Conservation (phyloP, 129 eudicot species). For the carrot (Daucus carota) region DNA sequence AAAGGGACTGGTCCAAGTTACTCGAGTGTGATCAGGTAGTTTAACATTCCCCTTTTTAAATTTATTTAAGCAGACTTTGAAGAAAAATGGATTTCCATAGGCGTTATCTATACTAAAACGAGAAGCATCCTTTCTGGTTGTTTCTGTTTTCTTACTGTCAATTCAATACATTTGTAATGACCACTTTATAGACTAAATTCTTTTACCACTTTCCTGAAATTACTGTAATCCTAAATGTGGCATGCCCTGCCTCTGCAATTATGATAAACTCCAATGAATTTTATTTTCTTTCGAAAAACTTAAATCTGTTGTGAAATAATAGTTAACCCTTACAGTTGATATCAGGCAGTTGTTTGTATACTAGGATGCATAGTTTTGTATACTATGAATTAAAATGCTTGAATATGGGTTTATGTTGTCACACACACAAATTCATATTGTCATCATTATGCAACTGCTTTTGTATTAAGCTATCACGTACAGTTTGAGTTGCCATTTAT, state of each 20-base stretch:
- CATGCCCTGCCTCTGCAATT: neutral
- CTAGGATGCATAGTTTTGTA: neutral
- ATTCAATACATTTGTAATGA: neutral
- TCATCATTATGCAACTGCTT: neutral
- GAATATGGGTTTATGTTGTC: neutral
- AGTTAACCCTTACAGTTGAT: neutral
- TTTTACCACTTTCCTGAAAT: neutral
- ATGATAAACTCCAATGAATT: neutral
- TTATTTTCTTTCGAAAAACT: neutral
- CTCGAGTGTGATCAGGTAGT: conserved; percentile 74
- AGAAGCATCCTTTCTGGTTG: neutral
- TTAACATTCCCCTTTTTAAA: conserved; percentile 3
- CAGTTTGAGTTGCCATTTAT: too few relatives aligned
- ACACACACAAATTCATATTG: too few relatives aligned
- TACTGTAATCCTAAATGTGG: neutral
- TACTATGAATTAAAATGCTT: conserved; percentile 1
- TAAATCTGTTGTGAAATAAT: neutral
- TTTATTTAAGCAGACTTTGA: neutral
- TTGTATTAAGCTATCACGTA: neutral
- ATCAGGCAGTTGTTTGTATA: neutral
- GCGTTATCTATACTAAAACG: neutral
- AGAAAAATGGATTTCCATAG: neutral
- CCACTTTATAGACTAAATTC: neutral
- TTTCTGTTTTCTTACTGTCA: neutral
- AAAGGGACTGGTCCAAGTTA: conserved; percentile 69